These are phyloP conservation scores for Aquilaria malaccensis DNA, from an alignment of 345 rosid genomes.

Conservation along the genomic window DNA sequence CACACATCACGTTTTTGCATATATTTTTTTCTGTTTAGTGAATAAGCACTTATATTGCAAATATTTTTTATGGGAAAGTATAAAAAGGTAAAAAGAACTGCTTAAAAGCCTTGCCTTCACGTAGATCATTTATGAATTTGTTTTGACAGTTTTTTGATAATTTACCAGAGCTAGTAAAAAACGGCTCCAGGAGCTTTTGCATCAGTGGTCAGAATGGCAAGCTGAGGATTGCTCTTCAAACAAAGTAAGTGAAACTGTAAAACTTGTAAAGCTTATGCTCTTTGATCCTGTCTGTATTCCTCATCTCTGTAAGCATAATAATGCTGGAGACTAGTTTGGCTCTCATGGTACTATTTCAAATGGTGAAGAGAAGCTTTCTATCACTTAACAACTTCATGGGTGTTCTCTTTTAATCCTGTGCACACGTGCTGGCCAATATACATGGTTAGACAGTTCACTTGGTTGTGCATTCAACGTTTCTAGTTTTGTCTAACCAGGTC, in stretches of 20 bases:
- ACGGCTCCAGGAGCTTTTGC: slow-evolving; percentile 74
- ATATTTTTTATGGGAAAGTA: too few relatives aligned
- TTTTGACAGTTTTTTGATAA: slow-evolving; percentile 11
- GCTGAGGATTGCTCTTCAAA: slow-evolving; percentile 42
- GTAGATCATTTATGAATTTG: slow-evolving; percentile 10
- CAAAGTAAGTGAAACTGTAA: slow-evolving; percentile 29
- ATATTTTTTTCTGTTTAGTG: neutral
- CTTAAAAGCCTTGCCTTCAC: neutral
- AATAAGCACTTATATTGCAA: neutral
- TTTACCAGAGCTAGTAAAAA: slow-evolving; percentile 71
- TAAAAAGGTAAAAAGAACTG: neutral
- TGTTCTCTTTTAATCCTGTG: too few relatives aligned
- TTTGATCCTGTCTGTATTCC: neutral
- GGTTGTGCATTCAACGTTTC: too few relatives aligned
- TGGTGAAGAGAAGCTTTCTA: too few relatives aligned
- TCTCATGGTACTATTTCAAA: too few relatives aligned
- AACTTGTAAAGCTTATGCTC: neutral
- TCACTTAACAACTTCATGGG: too few relatives aligned
- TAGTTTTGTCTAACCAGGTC: slow-evolving; percentile 3
- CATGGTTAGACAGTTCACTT: too few relatives aligned
- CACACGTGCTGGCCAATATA: too few relatives aligned
- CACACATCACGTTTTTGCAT: slow-evolving; percentile 6
- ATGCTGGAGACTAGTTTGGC: too few relatives aligned
- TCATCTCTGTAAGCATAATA: neutral
- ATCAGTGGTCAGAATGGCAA: slow-evolving; percentile 96